Evolutionary conservation across 371 early-diverging fungal species (phyloP), one percentile per base, ranked within the genome.

Genomic region (Funneliformis caledonium): DNA sequence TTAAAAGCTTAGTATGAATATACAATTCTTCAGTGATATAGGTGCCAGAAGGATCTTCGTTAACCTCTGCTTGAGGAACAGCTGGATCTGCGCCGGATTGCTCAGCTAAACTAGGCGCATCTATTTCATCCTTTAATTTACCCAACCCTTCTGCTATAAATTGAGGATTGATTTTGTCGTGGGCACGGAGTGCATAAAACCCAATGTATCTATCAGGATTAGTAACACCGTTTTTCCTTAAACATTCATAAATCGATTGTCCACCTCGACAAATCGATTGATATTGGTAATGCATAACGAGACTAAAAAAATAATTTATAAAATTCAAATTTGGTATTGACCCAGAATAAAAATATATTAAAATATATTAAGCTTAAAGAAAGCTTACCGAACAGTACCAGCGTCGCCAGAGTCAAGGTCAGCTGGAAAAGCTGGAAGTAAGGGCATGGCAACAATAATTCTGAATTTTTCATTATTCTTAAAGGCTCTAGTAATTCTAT

Each of bases 1-100:
- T 95, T 89, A 96, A 88, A 48, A 96, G 82, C 81, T 97, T 97
- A 22, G 93, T 89, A 84, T 97, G 97, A 64, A 96, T 91, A 83
- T 97, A 96, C 52, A 96, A 88, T 74, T 93, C 91, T 80, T 96
- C 96, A 0, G 94, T 93, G 0, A 93, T 90, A 81, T 83, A 88
- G 45, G 69, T 65, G 74, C 50, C 69, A 50, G 76, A 47, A 22
- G 19, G 19, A 47, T 75, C 61, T 31, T 68, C 14, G 31, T 43
- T 37, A 61, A 26, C 0, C 1, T 11, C 0, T 31, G 48, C 47
- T 81, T 42, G 52, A 22, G 80, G 70, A 31, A 67, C n/a, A 22
- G 43, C 74, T 12, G 59, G 50, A 9, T 78, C 69, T n/a, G 73
- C 75, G 22, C 43, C 68, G 16, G 31, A 56, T 56, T 56, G 56